These are phyloP conservation scores for Mycena metata DNA, from an alignment of 768 basidiomycete species.

Conservation along the genomic window DNA sequence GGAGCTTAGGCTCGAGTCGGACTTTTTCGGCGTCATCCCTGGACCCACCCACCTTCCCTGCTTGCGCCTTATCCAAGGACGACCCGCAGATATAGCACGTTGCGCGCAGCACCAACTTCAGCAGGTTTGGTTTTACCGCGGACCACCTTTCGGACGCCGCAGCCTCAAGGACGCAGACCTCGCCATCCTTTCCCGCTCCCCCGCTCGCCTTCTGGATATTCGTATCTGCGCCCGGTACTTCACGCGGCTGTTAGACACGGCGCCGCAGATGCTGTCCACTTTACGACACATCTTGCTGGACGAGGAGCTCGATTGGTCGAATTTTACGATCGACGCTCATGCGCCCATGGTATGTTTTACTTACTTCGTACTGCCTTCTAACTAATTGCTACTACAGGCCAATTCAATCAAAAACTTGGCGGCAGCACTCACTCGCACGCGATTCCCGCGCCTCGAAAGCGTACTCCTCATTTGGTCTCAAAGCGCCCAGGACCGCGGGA, in stretches of 20 bases:
- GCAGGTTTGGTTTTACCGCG: neutral
- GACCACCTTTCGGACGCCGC: no score
- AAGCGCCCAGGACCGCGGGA: neutral
- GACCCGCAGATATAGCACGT: neutral
- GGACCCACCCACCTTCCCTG: neutral
- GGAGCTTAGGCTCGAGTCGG: neutral
- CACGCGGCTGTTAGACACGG: neutral
- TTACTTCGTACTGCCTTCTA: no score
- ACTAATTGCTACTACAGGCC: neutral
- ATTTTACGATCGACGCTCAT: neutral
- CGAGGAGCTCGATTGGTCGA: neutral
- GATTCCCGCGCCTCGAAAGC: neutral
- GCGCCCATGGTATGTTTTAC: neutral
- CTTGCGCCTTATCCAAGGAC: neutral
- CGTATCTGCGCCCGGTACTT: neutral
- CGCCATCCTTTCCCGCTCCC: neutral
- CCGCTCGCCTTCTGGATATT: neutral
- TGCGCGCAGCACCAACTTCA: neutral
- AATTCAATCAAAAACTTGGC: neutral
- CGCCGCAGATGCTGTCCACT: neutral
- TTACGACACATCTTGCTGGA: neutral
- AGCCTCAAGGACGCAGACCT: no score
- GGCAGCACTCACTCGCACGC: neutral
- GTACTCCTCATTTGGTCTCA: neutral
- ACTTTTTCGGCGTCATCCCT: neutral